A percentile compares a stretch with the other conserved stretches of the same genome.
These are phyloP conservation scores for Rhodotorula taiwanensis DNA, from an alignment of 768 basidiomycete genomes.

Conservation along the genomic window DNA sequence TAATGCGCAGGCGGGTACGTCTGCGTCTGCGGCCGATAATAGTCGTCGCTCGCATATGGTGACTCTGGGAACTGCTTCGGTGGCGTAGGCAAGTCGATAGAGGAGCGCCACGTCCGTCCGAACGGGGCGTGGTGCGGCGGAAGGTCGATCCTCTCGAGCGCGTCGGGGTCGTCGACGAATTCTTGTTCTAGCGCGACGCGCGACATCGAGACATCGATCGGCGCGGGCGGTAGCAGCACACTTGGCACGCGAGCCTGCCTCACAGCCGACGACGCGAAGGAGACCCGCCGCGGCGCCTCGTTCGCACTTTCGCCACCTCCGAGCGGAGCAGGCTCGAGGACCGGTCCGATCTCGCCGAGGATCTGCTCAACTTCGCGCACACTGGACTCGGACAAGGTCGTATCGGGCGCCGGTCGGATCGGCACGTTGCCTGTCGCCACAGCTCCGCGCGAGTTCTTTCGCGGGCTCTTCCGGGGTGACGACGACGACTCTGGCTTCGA, in stretches of 20 bases:
- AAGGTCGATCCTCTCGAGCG: no score
- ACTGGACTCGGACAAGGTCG: constrained; percentile 10
- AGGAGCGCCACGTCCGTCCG: no score
- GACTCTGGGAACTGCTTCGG: no score
- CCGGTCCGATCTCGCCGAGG: constrained; percentile 20
- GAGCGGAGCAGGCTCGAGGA: constrained; percentile 1
- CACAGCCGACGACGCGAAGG: not conserved
- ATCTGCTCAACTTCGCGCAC: constrained; percentile 24
- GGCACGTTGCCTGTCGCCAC: no score
- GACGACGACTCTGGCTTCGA: not conserved
- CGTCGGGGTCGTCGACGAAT: constrained; percentile 22
- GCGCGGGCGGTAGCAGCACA: not conserved
- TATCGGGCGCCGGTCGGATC: not conserved
- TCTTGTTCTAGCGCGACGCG: constrained; percentile 25
- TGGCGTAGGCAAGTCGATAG: no score
- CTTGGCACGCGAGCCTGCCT: no score
- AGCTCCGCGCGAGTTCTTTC: no score
- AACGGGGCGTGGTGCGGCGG: no score
- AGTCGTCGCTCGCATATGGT: no score
- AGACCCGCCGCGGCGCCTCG: no score
- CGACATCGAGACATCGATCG: constrained; percentile 17
- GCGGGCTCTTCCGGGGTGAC: not conserved
- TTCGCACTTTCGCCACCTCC: not conserved
- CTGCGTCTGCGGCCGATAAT: not conserved
- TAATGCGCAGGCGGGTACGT: constrained; percentile 16